phyloP scores from a whole-genome alignment of 2,329 filamentous ascomycete species.

The Aspergillus sp. region DNA sequence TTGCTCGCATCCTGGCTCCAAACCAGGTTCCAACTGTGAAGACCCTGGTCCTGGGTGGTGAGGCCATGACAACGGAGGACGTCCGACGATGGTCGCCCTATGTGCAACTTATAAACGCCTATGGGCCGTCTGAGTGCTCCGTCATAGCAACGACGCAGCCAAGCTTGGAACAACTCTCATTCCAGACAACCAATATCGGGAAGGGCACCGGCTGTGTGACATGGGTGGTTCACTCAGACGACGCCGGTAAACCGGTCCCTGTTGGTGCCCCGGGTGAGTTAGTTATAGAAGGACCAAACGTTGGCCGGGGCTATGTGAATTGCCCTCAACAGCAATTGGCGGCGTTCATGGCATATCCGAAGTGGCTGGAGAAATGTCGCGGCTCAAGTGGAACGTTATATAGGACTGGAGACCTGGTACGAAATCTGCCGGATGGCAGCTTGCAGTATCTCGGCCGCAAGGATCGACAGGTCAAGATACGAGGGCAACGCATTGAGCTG shows the following conservation, averaged over 20 bases:
- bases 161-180: background rate
- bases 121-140: background rate
- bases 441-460: background rate
- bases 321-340: background rate
- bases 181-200: background rate
- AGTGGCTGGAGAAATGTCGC: too few relatives aligned
- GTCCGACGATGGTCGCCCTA: background rate
- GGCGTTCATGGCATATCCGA: too few relatives aligned
- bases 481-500: background rate
- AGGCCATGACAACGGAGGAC: background rate
- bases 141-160: background rate
- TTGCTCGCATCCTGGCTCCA: background rate
- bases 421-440: background rate
- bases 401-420: background rate
- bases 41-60: background rate
- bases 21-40: background rate
- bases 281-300: background rate
- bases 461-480: background rate
- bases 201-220: background rate
- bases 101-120: background rate
- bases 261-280: background rate
- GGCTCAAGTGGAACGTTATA: too few relatives aligned
- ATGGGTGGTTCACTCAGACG: background rate
- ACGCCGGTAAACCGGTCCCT: background rate
- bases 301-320: background rate